These are phyloP conservation scores for Nannizzia gypsea DNA, from an alignment of 2,329 filamentous ascomycete species.

Conservation along the genomic window DNA sequence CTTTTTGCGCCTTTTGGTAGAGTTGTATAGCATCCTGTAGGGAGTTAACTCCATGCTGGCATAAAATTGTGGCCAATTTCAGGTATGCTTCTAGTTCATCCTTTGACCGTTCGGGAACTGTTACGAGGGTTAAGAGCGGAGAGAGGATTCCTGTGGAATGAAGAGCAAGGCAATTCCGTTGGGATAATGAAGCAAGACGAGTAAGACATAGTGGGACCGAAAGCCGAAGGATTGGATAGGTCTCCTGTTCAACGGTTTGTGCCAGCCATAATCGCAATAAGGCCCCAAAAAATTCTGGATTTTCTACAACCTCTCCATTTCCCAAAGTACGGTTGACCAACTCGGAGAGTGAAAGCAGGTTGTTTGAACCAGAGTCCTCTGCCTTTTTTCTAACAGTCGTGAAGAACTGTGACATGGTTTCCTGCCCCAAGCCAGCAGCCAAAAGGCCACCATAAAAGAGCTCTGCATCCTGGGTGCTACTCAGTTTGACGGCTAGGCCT, in stretches of 20 bases:
- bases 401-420: constrained; percentile 60
- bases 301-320: constrained; percentile 33
- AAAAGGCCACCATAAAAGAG: constrained; percentile 75
- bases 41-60: constrained; percentile 63
- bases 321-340: constrained; percentile 29
- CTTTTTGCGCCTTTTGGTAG: constrained; percentile 45
- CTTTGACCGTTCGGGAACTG: constrained; percentile 43
- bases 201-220: constrained; percentile 54
- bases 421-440: constrained; percentile 68
- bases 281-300: constrained; percentile 28
- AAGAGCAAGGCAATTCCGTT: constrained; percentile 58
- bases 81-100: constrained; percentile 50
- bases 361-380: constrained; percentile 10
- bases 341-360: constrained; percentile 10
- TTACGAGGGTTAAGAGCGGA: constrained; percentile 52
- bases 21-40: constrained; percentile 77
- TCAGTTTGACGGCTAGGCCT: constrained; percentile 53
- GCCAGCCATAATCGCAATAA: constrained; percentile 41
- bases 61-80: constrained; percentile 54
- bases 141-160: constrained; percentile 61
- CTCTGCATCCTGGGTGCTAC: constrained; percentile 34
- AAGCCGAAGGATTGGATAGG: constrained; percentile 31
- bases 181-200: constrained; percentile 48
- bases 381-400: constrained; percentile 26
- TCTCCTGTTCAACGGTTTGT: constrained; percentile 45